phyloP scores from a whole-genome alignment of 495 filamentous ascomycete genomes.

The Chaetomium tenue region DNA sequence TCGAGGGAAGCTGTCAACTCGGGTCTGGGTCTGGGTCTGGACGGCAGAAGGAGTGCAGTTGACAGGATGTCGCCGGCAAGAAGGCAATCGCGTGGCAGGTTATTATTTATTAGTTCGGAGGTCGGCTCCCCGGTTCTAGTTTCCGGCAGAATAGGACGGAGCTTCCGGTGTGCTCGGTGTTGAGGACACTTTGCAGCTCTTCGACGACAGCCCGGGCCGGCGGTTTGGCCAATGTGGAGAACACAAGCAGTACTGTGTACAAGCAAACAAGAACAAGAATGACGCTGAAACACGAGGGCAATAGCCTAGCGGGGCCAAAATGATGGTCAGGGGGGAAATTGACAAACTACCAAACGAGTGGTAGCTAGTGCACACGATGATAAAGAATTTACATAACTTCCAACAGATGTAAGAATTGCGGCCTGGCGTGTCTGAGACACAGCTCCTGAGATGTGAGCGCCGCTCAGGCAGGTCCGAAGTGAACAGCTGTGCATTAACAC shows the following conservation, averaged over 20 bases:
- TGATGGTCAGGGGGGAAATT: not conserved
- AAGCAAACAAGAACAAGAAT: no score
- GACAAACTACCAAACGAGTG: not conserved
- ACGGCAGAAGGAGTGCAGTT: not conserved
- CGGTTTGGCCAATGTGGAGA: slow-evolving; percentile 25
- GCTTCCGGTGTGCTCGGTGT: slow-evolving; percentile 13
- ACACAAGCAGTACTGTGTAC: not conserved
- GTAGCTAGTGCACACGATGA: not conserved
- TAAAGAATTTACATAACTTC: slow-evolving; percentile 1
- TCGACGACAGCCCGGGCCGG: slow-evolving; percentile 15
- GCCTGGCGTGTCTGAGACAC: not conserved
- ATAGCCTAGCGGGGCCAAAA: not conserved
- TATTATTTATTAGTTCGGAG: slow-evolving; percentile 19
- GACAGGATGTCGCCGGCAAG: slow-evolving; percentile 3
- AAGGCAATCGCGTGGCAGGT: not conserved
- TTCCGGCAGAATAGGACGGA: slow-evolving; percentile 21
- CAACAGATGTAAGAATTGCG: not conserved
- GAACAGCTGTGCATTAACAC: slow-evolving; percentile 21
- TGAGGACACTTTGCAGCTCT: slow-evolving; percentile 31
- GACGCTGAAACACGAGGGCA: not conserved
- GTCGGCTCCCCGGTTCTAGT: slow-evolving; percentile 22
- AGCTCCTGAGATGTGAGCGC: not conserved
- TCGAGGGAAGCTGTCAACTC: slow-evolving; percentile 4
- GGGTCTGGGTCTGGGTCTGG: not conserved
- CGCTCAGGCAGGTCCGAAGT: slow-evolving; percentile 1